Conservation (phyloP, 306 rosid species). For the Glycyrrhiza uralensis region DNA sequence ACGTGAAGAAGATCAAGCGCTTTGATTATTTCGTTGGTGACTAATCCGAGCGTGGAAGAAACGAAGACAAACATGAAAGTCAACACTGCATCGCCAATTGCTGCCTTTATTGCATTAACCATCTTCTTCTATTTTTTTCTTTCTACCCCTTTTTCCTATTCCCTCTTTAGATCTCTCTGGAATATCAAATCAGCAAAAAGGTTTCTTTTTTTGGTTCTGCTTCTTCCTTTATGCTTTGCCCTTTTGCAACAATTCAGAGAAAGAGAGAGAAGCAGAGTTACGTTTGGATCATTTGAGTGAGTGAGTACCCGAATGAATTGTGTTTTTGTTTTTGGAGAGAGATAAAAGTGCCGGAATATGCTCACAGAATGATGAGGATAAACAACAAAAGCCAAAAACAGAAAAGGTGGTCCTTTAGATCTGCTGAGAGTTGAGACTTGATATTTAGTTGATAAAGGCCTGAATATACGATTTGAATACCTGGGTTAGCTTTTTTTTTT, state of each 20-base stretch:
- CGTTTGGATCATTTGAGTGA: background rate
- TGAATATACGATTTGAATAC: no score
- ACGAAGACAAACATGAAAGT: conserved; percentile 65
- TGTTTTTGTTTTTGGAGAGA: no score
- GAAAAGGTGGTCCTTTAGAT: no score
- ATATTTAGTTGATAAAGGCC: no score
- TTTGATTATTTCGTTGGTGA: conserved; percentile 26
- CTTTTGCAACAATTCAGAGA: background rate
- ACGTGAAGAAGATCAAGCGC: conserved; percentile 35
- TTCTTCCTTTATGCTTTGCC: background rate
- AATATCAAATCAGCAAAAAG: background rate
- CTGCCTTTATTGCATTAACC: conserved; percentile 53
- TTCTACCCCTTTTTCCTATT: no score
- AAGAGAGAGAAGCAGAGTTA: background rate
- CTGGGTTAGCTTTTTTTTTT: no score
- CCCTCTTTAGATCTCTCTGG: background rate
- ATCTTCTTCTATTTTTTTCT: conserved; percentile 10
- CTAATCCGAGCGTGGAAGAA: conserved; percentile 58
- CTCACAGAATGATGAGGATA: no score
- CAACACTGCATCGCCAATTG: conserved; percentile 60
- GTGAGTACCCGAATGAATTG: background rate
- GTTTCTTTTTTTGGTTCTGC: background rate
- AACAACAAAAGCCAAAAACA: no score
- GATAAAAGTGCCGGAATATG: no score
- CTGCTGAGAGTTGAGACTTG: no score